These are phyloP conservation scores for Carallia pectinifolia DNA, from an alignment of 345 rosid species.

Conservation along the genomic window DNA sequence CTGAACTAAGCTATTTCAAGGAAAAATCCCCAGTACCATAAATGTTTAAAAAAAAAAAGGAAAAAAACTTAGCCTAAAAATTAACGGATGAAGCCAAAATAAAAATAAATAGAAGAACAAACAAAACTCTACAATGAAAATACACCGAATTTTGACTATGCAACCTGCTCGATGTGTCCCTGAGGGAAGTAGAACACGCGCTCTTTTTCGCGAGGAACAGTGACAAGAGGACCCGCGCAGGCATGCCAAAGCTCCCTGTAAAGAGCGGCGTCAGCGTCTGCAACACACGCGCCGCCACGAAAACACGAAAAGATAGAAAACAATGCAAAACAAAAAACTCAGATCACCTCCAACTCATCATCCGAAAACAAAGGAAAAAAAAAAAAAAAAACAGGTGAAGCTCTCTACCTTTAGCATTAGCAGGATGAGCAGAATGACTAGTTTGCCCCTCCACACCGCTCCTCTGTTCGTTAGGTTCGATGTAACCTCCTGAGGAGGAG, in stretches of 20 bases:
- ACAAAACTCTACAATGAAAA: neutral
- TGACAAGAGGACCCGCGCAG: constrained; percentile 61
- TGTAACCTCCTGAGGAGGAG: constrained; percentile 23
- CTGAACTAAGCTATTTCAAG: no score
- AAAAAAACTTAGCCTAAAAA: no score
- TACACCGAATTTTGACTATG: neutral
- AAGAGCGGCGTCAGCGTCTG: constrained; percentile 40
- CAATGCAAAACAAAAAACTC: neutral
- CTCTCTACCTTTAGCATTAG: constrained; percentile 18
- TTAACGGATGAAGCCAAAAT: no score
- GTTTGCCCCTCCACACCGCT: constrained; percentile 25
- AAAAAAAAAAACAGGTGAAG: neutral
- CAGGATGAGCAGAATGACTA: constrained; percentile 14
- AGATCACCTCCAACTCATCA: constrained; percentile 5
- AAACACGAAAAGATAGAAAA: neutral
- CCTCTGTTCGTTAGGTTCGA: constrained; percentile 17
- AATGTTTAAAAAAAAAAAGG: no score
- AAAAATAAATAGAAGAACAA: no score
- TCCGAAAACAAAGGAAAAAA: neutral
- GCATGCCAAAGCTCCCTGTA: constrained; percentile 59
- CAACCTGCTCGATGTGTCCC: constrained; percentile 62
- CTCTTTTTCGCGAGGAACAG: constrained; percentile 46
- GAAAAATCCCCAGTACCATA: no score
- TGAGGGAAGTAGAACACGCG: constrained; percentile 57
- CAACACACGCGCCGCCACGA: constrained; percentile 16